Base-by-base conservation (phyloP, 2,329 filamentous ascomycete genomes). In the Zasmidium cellare region DNA sequence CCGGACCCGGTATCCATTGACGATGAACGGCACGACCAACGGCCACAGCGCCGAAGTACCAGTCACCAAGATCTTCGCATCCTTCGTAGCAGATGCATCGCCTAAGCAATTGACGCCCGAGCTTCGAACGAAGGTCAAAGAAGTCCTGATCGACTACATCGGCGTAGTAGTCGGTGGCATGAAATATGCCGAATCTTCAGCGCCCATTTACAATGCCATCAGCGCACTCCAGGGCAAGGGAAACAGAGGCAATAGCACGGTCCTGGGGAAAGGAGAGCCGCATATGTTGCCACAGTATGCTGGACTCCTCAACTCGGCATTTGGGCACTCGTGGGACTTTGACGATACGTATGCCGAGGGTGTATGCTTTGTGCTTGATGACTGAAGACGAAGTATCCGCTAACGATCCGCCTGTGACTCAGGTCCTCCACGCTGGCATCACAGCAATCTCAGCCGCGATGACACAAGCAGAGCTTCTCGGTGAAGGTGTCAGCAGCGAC, bases 241-340 rank as follows among this genome's bases (percentile, higher is more conserved):
- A 3, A 61, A 35, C 44, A 55, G 38, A 5, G 70, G 73, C 3
- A 49, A 56, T 6, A 71, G 67, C 45, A 73, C 71, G 11, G 72
- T 75, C n/a, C 71, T 74, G 47, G 72, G 68, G 12, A 71, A 71
- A 51, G 72, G 71, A 31, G 63, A 49, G n/a, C 65, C 64, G 12
- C 57, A 56, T 9, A 73, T 71, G 59, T 67, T 74, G 12, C 72
- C 71, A 1, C 75, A 76, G 20, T 76, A 75, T 49, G 76, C 76
- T 1, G 74, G 70, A 1, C 66, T 79, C 11, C 60, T 79, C 20
- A 79, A 79, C 54, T 76, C 74, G 3, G 69, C 75, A 1, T 72
- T 78, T 35, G 74, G 73, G 9, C 77, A 79, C 64, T 75, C 73
- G 2, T 68, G 77, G 51, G 77, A 79, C 61, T 79, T 78, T 62